These are phyloP conservation scores for Trametes villosa DNA, from an alignment of 768 basidiomycete genomes.

Conservation along the genomic window DNA sequence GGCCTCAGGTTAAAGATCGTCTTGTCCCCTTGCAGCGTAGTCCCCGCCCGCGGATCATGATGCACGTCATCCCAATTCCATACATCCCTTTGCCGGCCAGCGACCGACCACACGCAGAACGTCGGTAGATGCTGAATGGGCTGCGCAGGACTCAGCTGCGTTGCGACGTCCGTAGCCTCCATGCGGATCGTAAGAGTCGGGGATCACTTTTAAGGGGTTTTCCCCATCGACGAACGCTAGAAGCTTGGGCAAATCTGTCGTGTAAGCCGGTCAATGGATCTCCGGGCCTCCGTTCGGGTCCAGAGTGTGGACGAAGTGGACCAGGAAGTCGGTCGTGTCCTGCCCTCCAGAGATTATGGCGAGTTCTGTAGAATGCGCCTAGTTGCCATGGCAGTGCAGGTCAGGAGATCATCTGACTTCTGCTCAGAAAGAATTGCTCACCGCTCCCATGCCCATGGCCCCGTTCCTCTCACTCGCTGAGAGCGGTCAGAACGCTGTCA, in stretches of 20 bases:
- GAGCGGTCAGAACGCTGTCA: neutral
- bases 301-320: conserved; percentile 45
- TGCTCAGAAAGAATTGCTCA: neutral
- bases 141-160: conserved; percentile 5
- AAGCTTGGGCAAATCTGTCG: conserved; percentile 38
- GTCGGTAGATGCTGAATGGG: neutral
- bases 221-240: conserved; percentile 46
- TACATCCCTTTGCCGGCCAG: neutral
- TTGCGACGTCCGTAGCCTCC: conserved; percentile 37
- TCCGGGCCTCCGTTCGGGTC: conserved; percentile 45
- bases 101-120: neutral
- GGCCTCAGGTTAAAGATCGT: neutral
- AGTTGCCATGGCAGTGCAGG: neutral
- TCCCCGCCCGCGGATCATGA: neutral
- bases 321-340: conserved; percentile 50
- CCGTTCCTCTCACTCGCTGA: neutral
- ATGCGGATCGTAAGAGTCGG: conserved; percentile 50
- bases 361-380: conserved; percentile 51
- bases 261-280: conserved; percentile 52
- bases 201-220: conserved; percentile 39
- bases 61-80: neutral
- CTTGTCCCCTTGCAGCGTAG: neutral
- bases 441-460: conserved; percentile 1
- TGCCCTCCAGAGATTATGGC: conserved; percentile 46
- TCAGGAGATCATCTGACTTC: too few species aligned